A percentile compares a stretch with the other conserved stretches of the same genome.
These are phyloP conservation scores for Paraphaeosphaeria sporulosa DNA, from an alignment of 2,329 filamentous ascomycete genomes.

Conservation along the genomic window DNA sequence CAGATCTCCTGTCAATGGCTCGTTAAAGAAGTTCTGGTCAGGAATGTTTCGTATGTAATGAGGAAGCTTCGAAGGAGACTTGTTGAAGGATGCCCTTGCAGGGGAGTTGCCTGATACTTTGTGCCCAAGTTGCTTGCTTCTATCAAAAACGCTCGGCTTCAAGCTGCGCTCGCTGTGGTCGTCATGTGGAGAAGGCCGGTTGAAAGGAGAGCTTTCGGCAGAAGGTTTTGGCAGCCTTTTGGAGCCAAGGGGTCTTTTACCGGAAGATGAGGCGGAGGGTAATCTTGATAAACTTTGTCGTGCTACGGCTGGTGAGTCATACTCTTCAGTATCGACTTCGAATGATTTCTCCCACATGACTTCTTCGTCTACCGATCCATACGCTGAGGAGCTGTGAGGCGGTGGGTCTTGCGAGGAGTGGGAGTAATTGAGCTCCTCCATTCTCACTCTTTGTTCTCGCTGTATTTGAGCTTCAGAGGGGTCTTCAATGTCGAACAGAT, in stretches of 20 bases:
- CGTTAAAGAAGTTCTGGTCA: constrained; percentile 37
- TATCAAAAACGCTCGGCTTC: background rate
- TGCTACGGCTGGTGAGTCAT: background rate
- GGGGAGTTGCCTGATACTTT: background rate
- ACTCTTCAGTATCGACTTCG: constrained; percentile 21
- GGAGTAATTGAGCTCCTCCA: constrained; percentile 5
- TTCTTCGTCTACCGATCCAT: constrained; percentile 37
- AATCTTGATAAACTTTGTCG: background rate
- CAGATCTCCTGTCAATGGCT: constrained; percentile 19
- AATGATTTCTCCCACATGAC: constrained; percentile 23
- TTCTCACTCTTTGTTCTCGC: constrained; percentile 8
- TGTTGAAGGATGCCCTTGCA: background rate
- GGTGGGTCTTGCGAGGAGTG: constrained; percentile 24
- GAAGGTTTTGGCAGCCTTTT: background rate
- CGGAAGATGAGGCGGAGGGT: background rate
- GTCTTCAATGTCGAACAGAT: constrained; percentile 17
- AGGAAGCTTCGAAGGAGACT: constrained; percentile 26
- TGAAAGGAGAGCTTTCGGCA: constrained; percentile 1
- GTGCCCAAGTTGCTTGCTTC: background rate
- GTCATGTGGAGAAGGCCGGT: background rate
- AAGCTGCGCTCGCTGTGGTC: too few species aligned
- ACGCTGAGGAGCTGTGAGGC: constrained; percentile 32
- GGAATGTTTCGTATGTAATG: constrained; percentile 41
- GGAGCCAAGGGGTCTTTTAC: background rate
- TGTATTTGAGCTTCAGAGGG: constrained; percentile 13